phyloP scores from a whole-genome alignment of 768 basidiomycete genomes.

The Tubosaeta sp. region DNA sequence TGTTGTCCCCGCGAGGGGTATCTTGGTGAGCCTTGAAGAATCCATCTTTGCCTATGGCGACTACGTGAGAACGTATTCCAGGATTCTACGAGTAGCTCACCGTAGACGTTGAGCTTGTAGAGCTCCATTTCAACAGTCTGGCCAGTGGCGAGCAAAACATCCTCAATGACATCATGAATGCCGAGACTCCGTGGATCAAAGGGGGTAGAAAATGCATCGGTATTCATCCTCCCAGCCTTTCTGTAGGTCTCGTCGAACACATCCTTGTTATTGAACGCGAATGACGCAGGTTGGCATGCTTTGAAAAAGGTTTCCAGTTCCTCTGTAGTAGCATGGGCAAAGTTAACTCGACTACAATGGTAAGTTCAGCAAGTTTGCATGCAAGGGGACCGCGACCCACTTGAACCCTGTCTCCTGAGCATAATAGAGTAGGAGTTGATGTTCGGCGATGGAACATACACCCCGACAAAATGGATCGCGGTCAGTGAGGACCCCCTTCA shows the following conservation, averaged over 20 bases:
- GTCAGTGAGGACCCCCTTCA: not conserved
- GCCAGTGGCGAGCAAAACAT: constrained; percentile 3
- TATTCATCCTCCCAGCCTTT: constrained; percentile 44
- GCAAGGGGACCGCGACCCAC: not conserved
- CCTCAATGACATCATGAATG: constrained; percentile 17
- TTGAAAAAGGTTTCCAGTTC: constrained; percentile 20
- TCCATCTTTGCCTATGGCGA: constrained; percentile 22
- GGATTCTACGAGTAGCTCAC: constrained; percentile 24
- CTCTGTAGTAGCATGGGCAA: not conserved
- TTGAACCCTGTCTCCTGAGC: not conserved
- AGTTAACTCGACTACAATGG: constrained; percentile 1
- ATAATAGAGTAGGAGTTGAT: not conserved
- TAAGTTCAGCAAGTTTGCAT: not conserved
- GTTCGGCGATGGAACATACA: not conserved
- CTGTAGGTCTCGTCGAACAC: constrained; percentile 43
- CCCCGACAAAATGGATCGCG: not conserved
- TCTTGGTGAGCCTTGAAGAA: constrained; percentile 52
- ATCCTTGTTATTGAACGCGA: constrained; percentile 34
- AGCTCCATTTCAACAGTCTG: constrained; percentile 34
- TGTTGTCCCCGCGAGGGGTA: constrained; percentile 38
- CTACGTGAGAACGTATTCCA: too few relatives aligned
- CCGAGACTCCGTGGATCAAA: constrained; percentile 31
- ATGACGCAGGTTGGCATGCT: constrained; percentile 39
- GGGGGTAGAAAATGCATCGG: constrained; percentile 29
- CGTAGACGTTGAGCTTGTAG: constrained; percentile 46